These are phyloP conservation scores for Verticillium nubilum DNA, from an alignment of 2,329 filamentous ascomycete genomes.

Conservation along the genomic window DNA sequence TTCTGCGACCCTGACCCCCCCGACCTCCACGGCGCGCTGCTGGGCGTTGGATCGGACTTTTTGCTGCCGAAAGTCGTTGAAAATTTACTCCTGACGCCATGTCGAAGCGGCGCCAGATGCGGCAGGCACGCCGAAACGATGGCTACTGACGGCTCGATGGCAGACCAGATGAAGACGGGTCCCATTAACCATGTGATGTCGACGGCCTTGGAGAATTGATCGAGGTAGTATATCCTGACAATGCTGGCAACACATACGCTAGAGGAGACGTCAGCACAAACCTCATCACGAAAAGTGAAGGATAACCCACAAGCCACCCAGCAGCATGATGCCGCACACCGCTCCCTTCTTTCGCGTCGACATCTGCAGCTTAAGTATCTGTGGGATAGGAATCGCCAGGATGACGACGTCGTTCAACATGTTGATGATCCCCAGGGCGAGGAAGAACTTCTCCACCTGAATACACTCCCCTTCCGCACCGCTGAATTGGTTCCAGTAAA, in stretches of 20 bases:
- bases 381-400: constrained; percentile 7
- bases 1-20: not conserved
- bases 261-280: not conserved
- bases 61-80: not conserved
- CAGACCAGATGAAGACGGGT: constrained; percentile 26
- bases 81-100: not conserved
- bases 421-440: constrained; percentile 8
- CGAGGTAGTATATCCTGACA: constrained; percentile 4
- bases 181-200: constrained; percentile 11
- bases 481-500: constrained; percentile 11
- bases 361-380: constrained; percentile 10
- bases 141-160: constrained; percentile 32
- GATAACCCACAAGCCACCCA: constrained; percentile 8
- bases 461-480: constrained; percentile 4
- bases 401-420: constrained; percentile 10
- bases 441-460: constrained; percentile 5
- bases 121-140: constrained; percentile 33
- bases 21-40: constrained; percentile 1
- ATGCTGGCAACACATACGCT: constrained; percentile 8
- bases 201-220: constrained; percentile 4
- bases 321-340: constrained; percentile 7
- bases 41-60: not conserved
- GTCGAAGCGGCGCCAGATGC: constrained; percentile 23
- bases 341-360: constrained; percentile 5
- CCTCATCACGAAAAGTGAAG: too few species aligned